phyloP scores from a whole-genome alignment of 345 rosid genomes.

The Linum usitatissimum region DNA sequence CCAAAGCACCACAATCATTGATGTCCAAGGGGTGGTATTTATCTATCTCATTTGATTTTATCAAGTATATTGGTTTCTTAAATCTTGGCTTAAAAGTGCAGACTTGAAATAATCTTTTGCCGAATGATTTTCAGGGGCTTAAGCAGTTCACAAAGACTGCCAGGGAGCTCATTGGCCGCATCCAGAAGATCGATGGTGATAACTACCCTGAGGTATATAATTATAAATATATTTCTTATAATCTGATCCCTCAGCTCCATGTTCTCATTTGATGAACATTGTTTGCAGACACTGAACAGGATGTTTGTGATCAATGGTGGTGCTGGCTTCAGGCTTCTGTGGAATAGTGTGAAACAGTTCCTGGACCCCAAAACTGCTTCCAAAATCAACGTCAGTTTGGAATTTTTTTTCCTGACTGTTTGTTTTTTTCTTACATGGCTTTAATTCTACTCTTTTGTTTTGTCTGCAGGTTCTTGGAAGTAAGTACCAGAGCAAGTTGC shows the following conservation, averaged over 20 bases:
- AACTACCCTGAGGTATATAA: constrained; percentile 1
- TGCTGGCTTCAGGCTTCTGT: constrained; percentile 5
- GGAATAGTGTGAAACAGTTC: neutral
- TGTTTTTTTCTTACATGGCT: neutral
- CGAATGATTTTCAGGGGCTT: neutral
- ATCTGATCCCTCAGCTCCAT: too few relatives aligned
- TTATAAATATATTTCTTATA: neutral
- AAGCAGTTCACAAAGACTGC: constrained; percentile 5
- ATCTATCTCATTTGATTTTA: neutral
- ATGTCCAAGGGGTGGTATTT: constrained; percentile 3
- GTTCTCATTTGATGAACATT: neutral
- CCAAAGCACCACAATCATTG: constrained; percentile 4
- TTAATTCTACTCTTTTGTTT: neutral
- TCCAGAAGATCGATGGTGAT: constrained; percentile 6
- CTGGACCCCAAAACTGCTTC: constrained; percentile 4
- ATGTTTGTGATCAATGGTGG: constrained; percentile 4
- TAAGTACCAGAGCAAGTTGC: constrained; percentile 7
- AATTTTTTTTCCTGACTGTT: neutral
- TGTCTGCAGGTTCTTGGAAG: neutral
- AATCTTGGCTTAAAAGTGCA: neutral
- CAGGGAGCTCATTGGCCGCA: neutral
- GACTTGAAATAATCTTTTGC: neutral
- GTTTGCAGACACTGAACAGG: constrained; percentile 3
- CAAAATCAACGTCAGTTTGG: neutral
- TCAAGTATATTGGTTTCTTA: neutral